phyloP scores from a whole-genome alignment of 2,329 filamentous ascomycete genomes.

The Aureobasidium subglaciale region DNA sequence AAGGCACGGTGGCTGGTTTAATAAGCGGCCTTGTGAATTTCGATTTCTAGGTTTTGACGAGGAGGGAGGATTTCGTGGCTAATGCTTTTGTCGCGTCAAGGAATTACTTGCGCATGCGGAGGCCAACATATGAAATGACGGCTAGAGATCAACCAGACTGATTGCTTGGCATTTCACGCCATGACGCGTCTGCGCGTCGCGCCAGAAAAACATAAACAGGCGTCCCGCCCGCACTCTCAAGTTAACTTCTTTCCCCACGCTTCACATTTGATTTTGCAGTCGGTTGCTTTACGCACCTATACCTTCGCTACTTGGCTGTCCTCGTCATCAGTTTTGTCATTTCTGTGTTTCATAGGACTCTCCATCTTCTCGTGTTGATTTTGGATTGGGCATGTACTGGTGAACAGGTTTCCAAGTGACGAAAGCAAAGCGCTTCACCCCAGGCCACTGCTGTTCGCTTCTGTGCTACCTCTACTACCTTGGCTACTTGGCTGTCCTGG shows the following conservation, averaged over 20 bases:
- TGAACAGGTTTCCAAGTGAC: conserved; percentile 9
- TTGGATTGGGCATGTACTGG: conserved; percentile 11
- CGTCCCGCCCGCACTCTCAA: neutral
- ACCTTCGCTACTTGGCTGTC: conserved; percentile 4
- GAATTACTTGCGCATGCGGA: too few species aligned
- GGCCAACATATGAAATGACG: too few species aligned
- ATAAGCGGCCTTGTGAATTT: too few species aligned
- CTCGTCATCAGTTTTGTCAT: conserved; percentile 12
- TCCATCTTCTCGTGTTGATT: conserved; percentile 11
- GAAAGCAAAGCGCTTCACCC: neutral
- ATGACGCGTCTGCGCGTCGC: conserved; percentile 1
- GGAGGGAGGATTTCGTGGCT: too few species aligned
- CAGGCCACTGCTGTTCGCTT: neutral
- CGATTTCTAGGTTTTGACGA: too few species aligned
- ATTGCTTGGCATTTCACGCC: neutral
- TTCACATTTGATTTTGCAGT: neutral
- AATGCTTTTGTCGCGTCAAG: too few species aligned
- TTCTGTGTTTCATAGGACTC: conserved; percentile 9
- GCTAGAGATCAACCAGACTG: too few species aligned
- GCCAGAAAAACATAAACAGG: neutral
- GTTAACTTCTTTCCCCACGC: neutral
- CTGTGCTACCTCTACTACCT: neutral
- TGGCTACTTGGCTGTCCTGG: conserved; percentile 5
- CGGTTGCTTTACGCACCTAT: neutral
- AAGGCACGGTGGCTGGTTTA: too few species aligned